These are phyloP conservation scores for Malassezia equina DNA, from an alignment of 1,284 basidiomycete species.

Conservation along the genomic window DNA sequence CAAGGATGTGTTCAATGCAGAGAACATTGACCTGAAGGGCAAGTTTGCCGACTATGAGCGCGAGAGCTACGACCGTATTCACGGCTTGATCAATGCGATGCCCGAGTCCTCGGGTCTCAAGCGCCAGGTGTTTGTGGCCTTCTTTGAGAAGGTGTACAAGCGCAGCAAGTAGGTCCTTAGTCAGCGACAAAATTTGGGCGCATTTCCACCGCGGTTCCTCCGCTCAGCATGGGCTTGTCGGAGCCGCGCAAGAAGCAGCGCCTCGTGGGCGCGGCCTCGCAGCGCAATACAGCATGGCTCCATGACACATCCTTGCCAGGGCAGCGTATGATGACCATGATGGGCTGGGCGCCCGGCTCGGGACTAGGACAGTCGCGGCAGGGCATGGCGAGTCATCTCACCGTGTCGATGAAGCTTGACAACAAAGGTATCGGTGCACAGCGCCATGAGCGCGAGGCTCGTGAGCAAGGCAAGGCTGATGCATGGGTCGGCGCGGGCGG, in stretches of 20 bases:
- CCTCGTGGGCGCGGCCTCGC: constrained; percentile 36
- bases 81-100: constrained; percentile 36
- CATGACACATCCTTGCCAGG: constrained; percentile 40
- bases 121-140: constrained; percentile 69
- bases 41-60: constrained; percentile 71
- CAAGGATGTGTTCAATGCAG: constrained; percentile 66
- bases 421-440: constrained; percentile 45
- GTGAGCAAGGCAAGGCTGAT: constrained; percentile 27
- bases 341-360: constrained; percentile 44
- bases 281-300: constrained; percentile 39
- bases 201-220: not conserved
- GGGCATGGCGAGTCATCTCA: constrained; percentile 36
- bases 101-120: constrained; percentile 55
- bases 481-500: constrained; percentile 43
- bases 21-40: constrained; percentile 56
- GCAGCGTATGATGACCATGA: constrained; percentile 43
- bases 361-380: constrained; percentile 33
- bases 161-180: constrained; percentile 41
- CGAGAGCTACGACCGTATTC: constrained; percentile 56
- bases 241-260: constrained; percentile 41
- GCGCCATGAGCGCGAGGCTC: constrained; percentile 39
- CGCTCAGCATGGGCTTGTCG: constrained; percentile 34
- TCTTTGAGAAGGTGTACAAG: constrained; percentile 83
- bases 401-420: constrained; percentile 43
- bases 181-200: not conserved